Evolutionary conservation across 2,329 filamentous ascomycete species (phyloP).

Genomic region (Escovopsis weberi): DNA sequence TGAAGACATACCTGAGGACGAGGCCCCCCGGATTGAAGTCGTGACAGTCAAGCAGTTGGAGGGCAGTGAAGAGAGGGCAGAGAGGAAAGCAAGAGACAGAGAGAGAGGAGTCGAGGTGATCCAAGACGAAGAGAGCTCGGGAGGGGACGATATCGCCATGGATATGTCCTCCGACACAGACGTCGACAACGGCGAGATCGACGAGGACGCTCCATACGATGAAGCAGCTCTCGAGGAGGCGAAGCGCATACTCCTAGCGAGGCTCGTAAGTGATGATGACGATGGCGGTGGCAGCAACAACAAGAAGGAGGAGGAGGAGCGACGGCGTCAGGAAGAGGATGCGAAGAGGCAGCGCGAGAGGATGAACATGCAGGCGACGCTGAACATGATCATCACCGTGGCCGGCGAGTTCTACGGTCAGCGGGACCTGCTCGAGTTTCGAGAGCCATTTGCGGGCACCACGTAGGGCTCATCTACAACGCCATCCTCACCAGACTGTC

Average conservation of each 20-base stretch:
- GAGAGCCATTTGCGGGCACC: slow-evolving; percentile 43
- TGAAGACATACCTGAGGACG: slow-evolving; percentile 6
- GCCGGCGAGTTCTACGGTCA: slow-evolving; percentile 85
- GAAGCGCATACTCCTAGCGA: slow-evolving; percentile 32
- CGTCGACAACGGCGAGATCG: slow-evolving; percentile 23
- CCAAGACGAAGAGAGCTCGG: slow-evolving; percentile 8
- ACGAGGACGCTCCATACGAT: slow-evolving; percentile 14
- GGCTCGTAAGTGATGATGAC: slow-evolving; percentile 14
- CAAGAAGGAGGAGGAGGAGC: slow-evolving; percentile 6
- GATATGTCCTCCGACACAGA: slow-evolving; percentile 22
- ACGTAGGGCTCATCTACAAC: slow-evolving; percentile 16
- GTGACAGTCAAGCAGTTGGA: too few species aligned
- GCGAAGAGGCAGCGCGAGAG: slow-evolving; percentile 18
- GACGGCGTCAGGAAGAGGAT: slow-evolving; percentile 12
- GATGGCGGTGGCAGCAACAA: slow-evolving; percentile 10
- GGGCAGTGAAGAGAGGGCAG: slow-evolving; percentile 6
- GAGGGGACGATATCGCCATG: slow-evolving; percentile 22
- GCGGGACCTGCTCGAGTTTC: slow-evolving; percentile 64
- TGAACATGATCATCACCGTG: slow-evolving; percentile 85
- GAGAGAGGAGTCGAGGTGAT: slow-evolving; percentile 3
- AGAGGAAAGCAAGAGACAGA: slow-evolving; percentile 10
- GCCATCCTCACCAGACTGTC: too few species aligned
- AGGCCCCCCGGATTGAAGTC: neutral
- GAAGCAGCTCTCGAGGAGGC: slow-evolving; percentile 30
- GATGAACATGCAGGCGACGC: slow-evolving; percentile 49